Evolutionary conservation across 768 basidiomycete genomes (phyloP).

Genomic region (Rhodosporidiobolus odoratus): DNA sequence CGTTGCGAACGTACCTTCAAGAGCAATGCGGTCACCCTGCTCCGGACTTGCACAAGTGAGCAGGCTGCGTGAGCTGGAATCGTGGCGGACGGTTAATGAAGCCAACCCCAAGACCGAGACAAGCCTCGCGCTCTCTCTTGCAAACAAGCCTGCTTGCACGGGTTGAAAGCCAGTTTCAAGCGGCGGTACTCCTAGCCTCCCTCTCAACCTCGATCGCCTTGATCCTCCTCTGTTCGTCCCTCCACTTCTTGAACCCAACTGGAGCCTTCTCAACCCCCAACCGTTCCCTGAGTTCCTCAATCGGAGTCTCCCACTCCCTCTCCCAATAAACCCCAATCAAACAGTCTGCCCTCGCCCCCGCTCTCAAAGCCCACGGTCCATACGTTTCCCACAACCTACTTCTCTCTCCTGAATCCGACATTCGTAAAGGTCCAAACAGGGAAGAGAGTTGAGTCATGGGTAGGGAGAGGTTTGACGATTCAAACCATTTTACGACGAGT

Average conservation of each 20-base stretch:
- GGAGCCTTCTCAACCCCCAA: constrained; percentile 82
- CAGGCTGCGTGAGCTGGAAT: too few species aligned
- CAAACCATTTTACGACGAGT: constrained; percentile 88
- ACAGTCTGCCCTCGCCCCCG: constrained; percentile 66
- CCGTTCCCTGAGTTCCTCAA: constrained; percentile 76
- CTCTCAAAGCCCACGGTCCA: constrained; percentile 85
- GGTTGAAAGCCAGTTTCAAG: neutral
- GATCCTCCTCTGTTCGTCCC: constrained; percentile 24
- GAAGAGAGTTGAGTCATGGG: constrained; percentile 81
- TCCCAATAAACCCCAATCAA: constrained; percentile 95
- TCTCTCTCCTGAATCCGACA: constrained; percentile 57
- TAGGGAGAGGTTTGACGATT: constrained; percentile 83
- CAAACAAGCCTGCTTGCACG: neutral
- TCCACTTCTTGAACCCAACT: constrained; percentile 36
- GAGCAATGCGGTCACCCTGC: too few species aligned
- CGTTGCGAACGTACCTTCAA: too few species aligned
- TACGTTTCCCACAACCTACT: constrained; percentile 67
- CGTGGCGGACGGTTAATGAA: too few species aligned
- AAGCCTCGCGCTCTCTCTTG: too few species aligned
- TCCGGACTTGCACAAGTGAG: too few species aligned
- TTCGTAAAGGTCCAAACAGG: constrained; percentile 68
- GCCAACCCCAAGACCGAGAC: too few species aligned
- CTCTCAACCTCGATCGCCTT: neutral
- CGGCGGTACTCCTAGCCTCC: neutral
- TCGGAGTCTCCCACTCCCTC: constrained; percentile 76